phyloP scores from a whole-genome alignment of 2,329 filamentous ascomycete genomes.

The Tolypocladium pustulatum region DNA sequence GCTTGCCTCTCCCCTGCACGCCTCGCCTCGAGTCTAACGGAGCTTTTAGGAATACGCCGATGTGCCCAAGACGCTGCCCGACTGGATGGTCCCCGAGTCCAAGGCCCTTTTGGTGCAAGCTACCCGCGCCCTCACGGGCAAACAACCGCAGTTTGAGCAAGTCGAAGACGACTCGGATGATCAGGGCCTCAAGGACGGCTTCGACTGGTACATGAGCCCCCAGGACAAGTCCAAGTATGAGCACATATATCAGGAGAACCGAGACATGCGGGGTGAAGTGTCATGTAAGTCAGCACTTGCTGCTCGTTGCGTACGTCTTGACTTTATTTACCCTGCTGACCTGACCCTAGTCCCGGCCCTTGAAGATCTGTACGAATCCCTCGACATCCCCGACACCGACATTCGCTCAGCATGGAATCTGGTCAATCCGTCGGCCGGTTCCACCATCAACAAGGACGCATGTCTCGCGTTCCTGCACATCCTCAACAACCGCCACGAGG shows the following conservation, averaged over 20 bases:
- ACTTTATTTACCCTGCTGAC: neutral
- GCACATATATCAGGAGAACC: slow-evolving; percentile 90
- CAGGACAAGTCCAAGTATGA: slow-evolving; percentile 88
- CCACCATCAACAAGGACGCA: slow-evolving; percentile 88
- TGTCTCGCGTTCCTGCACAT: slow-evolving; percentile 93
- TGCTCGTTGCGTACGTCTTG: neutral
- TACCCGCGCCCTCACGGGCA: slow-evolving; percentile 65
- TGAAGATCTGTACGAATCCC: slow-evolving; percentile 73
- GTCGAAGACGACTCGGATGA: slow-evolving; percentile 77
- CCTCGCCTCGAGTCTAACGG: neutral
- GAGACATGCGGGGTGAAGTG: slow-evolving; percentile 76
- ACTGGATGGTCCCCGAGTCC: slow-evolving; percentile 95
- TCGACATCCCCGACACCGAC: slow-evolving; percentile 66
- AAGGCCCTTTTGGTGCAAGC: slow-evolving; percentile 87
- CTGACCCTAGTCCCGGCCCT: slow-evolving; percentile 56
- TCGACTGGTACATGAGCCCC: slow-evolving; percentile 99
- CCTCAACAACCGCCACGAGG: slow-evolving; percentile 90
- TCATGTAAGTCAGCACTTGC: slow-evolving; percentile 52
- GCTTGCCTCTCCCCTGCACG: neutral
- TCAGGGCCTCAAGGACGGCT: slow-evolving; percentile 82
- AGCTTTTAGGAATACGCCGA: slow-evolving; percentile 66
- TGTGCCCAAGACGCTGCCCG: slow-evolving; percentile 75
- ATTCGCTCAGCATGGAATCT: slow-evolving; percentile 93
- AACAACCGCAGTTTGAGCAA: slow-evolving; percentile 73
- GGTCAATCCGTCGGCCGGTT: slow-evolving; percentile 78